These are phyloP conservation scores for Suillus alpinus DNA, from an alignment of 768 basidiomycete genomes.

Conservation along the genomic window DNA sequence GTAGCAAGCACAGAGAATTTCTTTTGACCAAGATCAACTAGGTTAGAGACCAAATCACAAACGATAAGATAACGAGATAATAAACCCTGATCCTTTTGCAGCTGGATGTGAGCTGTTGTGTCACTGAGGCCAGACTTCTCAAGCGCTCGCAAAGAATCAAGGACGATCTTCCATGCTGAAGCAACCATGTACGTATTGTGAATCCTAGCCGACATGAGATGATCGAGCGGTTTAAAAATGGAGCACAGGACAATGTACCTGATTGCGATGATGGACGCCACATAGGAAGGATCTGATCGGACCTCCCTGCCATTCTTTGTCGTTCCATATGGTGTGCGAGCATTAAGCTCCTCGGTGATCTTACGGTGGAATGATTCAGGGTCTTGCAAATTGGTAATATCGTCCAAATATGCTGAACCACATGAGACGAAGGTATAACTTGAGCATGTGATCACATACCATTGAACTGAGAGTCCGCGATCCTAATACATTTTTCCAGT, in stretches of 20 bases:
- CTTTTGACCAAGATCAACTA: slow-evolving; percentile 61
- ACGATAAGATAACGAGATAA: slow-evolving; percentile 61
- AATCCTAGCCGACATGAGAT: slow-evolving; percentile 44
- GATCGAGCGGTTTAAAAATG: neutral
- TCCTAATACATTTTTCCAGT: slow-evolving; percentile 58
- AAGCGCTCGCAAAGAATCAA: slow-evolving; percentile 53
- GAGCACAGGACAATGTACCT: slow-evolving; percentile 39
- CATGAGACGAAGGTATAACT: slow-evolving; percentile 8
- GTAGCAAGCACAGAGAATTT: slow-evolving; percentile 69
- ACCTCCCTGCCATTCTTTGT: slow-evolving; percentile 28
- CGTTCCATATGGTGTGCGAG: slow-evolving; percentile 38
- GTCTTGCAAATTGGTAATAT: slow-evolving; percentile 66
- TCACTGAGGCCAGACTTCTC: slow-evolving; percentile 55
- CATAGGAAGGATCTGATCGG: slow-evolving; percentile 42
- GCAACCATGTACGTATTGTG: slow-evolving; percentile 83
- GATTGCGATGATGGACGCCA: slow-evolving; percentile 58
- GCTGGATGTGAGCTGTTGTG: slow-evolving; percentile 45
- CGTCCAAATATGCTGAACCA: slow-evolving; percentile 60
- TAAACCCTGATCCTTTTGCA: slow-evolving; percentile 50
- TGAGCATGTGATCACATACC: slow-evolving; percentile 39
- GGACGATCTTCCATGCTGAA: slow-evolving; percentile 79
- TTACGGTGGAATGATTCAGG: slow-evolving; percentile 56
- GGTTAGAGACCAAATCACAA: slow-evolving; percentile 57
- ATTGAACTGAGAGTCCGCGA: slow-evolving; percentile 72
- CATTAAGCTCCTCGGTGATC: slow-evolving; percentile 54